Base-by-base conservation (phyloP, 2,329 filamentous ascomycete genomes). In the Ophiostoma sp. region DNA sequence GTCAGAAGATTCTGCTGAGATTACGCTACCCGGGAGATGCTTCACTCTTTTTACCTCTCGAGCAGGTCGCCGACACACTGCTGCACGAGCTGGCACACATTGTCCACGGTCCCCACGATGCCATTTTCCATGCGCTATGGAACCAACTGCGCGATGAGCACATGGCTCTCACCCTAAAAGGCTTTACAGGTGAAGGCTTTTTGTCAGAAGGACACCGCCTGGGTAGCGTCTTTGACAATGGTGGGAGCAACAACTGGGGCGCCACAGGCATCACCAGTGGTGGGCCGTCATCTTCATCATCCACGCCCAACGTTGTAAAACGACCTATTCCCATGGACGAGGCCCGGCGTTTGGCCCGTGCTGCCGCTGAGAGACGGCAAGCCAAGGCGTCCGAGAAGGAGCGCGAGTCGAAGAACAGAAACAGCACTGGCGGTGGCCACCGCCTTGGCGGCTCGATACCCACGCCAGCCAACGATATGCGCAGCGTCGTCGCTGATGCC, bases 31-130 rank as follows among this genome's bases (percentile, higher is more conserved):
- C 92, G 6, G 86, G 88, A 77, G 93, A 97, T 80, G 86, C 88
- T 11, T 89, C 85, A 52, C 90, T 93, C 77, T 98, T 98, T 78
- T 82, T 97, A 25, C 91, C 92, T 0, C 83, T 95, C 73, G 94
- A 98, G 79, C 85, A 92, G 76, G 87, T 97, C 8, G 86, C 94
- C 59, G 94, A 98, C 81, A 98, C 95, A 0, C 92, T 98, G 90
- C 89, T 98, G 25, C 95, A 98, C 80, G 95, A 98, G 85, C 88
- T 98, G 2, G 91, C 90, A n/a, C 95, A 98, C 79, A 97, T 92
- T 76, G 88, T 94, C 12, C 90, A 92, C 81, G 94, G 93, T 0
- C 93, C 93, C 1, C 95, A 98, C 80, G 90, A 98, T 79, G 87
- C 85, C 64, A 88, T 92, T 48, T 98, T 98, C 79, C 90, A 97